These are phyloP conservation scores for Garcia nutans DNA, from an alignment of 345 rosid genomes.

Conservation along the genomic window DNA sequence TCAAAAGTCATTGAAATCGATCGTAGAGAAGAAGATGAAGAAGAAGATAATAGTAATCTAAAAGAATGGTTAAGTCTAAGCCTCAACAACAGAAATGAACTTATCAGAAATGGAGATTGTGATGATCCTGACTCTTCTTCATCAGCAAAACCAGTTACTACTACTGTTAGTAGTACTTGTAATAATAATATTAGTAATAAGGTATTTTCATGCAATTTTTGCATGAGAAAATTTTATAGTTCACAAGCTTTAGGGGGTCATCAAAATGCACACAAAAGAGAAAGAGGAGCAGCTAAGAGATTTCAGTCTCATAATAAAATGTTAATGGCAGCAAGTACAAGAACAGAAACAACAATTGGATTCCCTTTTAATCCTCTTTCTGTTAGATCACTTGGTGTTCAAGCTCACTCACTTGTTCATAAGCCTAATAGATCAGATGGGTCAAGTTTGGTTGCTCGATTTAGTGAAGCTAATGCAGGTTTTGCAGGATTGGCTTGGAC, in stretches of 20 bases:
- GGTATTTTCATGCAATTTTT: constrained; percentile 49
- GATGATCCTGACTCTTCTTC: constrained; percentile 16
- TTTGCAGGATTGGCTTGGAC: constrained; percentile 21
- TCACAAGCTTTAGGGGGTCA: constrained; percentile 58
- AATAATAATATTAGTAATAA: neutral
- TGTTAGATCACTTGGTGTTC: constrained; percentile 37
- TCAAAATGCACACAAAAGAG: constrained; percentile 52
- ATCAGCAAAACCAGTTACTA: constrained; percentile 9
- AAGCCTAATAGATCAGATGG: constrained; percentile 32
- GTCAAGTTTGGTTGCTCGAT: constrained; percentile 21
- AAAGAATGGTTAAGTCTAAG: constrained; percentile 43
- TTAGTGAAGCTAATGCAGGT: constrained; percentile 20
- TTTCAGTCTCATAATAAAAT: constrained; percentile 37
- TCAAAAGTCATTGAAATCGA: neutral
- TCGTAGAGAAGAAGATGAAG: neutral
- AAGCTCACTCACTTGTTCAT: constrained; percentile 43
- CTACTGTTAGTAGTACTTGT: neutral
- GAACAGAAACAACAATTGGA: neutral
- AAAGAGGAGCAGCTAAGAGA: constrained; percentile 43
- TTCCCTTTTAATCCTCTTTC: constrained; percentile 22
- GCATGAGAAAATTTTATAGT: constrained; percentile 47
- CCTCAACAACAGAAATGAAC: constrained; percentile 20
- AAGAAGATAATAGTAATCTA: constrained; percentile 20
- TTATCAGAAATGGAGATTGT: constrained; percentile 5
- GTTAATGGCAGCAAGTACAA: constrained; percentile 23